phyloP scores from a whole-genome alignment of 1,284 basidiomycete genomes.

The Xanthoconium separans region DNA sequence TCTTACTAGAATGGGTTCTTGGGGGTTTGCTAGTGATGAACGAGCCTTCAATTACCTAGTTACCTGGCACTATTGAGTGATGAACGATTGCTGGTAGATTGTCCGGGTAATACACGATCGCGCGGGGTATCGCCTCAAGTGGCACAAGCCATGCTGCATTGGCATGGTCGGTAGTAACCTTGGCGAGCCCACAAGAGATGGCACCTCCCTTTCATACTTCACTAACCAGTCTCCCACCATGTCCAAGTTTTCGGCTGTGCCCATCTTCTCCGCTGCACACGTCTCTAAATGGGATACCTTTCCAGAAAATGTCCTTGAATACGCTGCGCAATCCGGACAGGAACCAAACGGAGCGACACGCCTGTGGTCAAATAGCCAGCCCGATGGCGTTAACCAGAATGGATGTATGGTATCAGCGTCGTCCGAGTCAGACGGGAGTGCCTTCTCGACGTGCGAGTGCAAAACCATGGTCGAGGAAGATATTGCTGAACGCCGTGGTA shows the following conservation, averaged over 20 bases:
- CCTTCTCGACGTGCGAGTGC: too few relatives aligned
- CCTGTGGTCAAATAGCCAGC: background rate
- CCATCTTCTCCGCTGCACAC: conserved; percentile 28
- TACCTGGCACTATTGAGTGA: too few relatives aligned
- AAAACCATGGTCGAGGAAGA: too few relatives aligned
- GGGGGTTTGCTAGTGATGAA: too few relatives aligned
- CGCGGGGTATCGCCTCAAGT: background rate
- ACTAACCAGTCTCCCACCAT: conserved; percentile 4
- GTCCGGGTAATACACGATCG: too few relatives aligned
- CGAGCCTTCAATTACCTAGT: too few relatives aligned
- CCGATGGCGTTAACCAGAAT: background rate
- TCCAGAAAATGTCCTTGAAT: background rate
- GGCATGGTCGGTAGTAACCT: conserved; percentile 1
- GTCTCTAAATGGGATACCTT: conserved; percentile 26
- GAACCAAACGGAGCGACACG: background rate
- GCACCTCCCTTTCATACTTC: background rate
- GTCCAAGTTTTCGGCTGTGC: conserved; percentile 17
- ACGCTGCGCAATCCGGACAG: background rate
- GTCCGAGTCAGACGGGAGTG: background rate
- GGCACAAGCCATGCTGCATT: conserved; percentile 15
- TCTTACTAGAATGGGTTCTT: too few relatives aligned
- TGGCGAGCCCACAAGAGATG: background rate
- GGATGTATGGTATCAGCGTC: background rate
- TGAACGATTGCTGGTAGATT: too few relatives aligned
- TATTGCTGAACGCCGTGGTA: background rate